A percentile compares a stretch with the other conserved stretches of the same genome.
Conservation (phyloP, 495 filamentous ascomycete genomes). For the Barbatosphaeria neglecta region DNA sequence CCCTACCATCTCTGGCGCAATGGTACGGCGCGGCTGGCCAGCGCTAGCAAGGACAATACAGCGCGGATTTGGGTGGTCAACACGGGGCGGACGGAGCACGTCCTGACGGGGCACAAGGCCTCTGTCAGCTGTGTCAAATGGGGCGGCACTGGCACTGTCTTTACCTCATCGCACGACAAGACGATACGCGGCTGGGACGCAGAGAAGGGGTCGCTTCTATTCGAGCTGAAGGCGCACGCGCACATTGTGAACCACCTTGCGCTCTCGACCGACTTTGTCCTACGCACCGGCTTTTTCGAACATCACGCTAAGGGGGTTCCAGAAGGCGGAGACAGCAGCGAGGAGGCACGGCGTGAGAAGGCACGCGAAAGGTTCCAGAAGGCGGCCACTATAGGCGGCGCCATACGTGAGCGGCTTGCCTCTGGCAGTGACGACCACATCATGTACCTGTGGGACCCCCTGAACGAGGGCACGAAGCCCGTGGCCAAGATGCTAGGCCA, state of each 20-base stretch:
- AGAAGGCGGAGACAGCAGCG: too few relatives aligned
- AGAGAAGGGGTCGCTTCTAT: constrained; percentile 61
- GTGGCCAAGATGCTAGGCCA: constrained; percentile 82
- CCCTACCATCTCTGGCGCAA: constrained; percentile 77
- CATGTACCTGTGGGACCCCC: constrained; percentile 91
- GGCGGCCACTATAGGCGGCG: constrained; percentile 67
- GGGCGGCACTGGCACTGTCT: constrained; percentile 77
- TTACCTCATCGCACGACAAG: constrained; percentile 64
- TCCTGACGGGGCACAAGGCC: constrained; percentile 77
- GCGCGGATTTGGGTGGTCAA: constrained; percentile 81
- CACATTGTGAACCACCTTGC: constrained; percentile 97
- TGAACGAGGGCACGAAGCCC: constrained; percentile 61
- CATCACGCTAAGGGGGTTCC: constrained; percentile 67
- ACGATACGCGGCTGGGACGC: constrained; percentile 88
- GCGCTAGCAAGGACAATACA: constrained; percentile 82
- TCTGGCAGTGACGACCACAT: constrained; percentile 90
- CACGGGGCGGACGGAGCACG: constrained; percentile 63
- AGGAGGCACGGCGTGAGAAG: constrained; percentile 60
- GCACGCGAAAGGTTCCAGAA: constrained; percentile 80
- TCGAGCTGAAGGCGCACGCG: constrained; percentile 70
- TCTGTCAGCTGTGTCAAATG: constrained; percentile 86
- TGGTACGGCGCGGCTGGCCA: constrained; percentile 69
- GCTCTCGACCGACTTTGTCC: constrained; percentile 83
- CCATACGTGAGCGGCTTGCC: constrained; percentile 74
- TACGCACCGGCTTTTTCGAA: constrained; percentile 80